Evolutionary conservation across 2,329 filamentous ascomycete species (phyloP), one percentile per base, ranked within the genome.

Genomic region (Cladophialophora exuberans): DNA sequence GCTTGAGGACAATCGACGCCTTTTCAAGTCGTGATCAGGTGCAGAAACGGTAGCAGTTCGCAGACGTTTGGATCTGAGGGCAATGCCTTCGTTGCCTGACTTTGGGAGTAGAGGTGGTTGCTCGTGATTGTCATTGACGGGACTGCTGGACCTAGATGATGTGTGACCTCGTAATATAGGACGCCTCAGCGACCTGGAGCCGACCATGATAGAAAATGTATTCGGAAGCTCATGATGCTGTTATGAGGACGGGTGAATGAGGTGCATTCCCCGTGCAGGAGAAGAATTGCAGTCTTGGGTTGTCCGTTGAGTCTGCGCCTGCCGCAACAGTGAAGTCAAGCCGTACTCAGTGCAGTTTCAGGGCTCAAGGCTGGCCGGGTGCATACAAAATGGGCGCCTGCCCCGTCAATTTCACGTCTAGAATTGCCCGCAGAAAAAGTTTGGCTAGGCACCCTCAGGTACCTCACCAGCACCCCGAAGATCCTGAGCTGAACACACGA

Each of bases 111-210:
- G 55, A 20, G 52, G 63, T 51, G 53, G 59, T 42, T 59, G 57
- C 50, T 62, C 54, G 47, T 54, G 52, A 49, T 48, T 58, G 47
- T 54, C 54, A 49, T 48, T 58, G 50, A 44, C 45, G 42, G 57
- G 61, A 58, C 63, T 61, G 57, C 60, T 62, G 54, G 55, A 62
- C 54, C 54, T 63, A 38, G 48, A 55, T 54, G 54, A 57, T 18
- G 51, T 50, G 53, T 59, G 51, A 49, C 58, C 58, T 54, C 56
- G 58, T 50, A 62, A 44, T 51, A 56, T 54, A 28, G 62, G 61
- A 57, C 64, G 65, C 50, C 66, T 65, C 54, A 64, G 62, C 44
- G 64, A 64, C 60, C 61, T 66, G 49, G 66, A 64, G 58, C 60
- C 61, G 59, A 65, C 66, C 66, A 68, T 68, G 51, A 52, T 65